Conservation (phyloP, 148 eudicot genomes). For the Rhododendron williamsianum region DNA sequence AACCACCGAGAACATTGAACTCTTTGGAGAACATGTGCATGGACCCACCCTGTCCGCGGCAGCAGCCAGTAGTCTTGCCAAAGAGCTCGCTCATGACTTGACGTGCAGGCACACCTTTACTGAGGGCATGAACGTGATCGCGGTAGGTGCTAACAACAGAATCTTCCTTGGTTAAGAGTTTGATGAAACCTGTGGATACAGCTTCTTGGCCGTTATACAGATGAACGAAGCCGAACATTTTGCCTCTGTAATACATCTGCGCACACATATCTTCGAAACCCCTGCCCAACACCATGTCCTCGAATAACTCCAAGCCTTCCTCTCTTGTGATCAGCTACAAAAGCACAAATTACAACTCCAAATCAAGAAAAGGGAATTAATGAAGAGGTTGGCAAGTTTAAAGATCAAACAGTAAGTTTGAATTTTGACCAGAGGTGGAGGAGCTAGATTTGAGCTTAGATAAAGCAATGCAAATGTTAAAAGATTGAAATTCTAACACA, state of each 20-base stretch:
- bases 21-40: conserved; percentile 99
- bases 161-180: conserved; percentile 66
- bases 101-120: conserved; percentile 85
- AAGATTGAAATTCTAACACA: background rate
- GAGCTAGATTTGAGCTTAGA: conserved; percentile 13
- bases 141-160: conserved; percentile 83
- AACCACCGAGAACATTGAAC: conserved; percentile 87
- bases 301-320: conserved; percentile 79
- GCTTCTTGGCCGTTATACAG: conserved; percentile 97
- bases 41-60: conserved; percentile 97
- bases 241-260: conserved; percentile 93
- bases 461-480: background rate
- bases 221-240: conserved; percentile 97
- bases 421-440: conserved; percentile 36
- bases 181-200: conserved; percentile 85
- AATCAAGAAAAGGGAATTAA: background rate
- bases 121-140: conserved; percentile 82
- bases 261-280: conserved; percentile 94
- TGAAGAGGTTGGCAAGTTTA: background rate
- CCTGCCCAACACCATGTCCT: conserved; percentile 82
- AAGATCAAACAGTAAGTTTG: background rate
- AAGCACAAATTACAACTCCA: background rate
- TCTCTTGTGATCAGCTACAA: conserved; percentile 79
- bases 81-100: conserved; percentile 91
- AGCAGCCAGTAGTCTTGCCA: conserved; percentile 86